Percentiles rank a stretch among this genome's conserved stretches.
Evolutionary conservation across 176 grass and related monocot species (phyloP).

Genomic region (Aechmea fasciata): DNA sequence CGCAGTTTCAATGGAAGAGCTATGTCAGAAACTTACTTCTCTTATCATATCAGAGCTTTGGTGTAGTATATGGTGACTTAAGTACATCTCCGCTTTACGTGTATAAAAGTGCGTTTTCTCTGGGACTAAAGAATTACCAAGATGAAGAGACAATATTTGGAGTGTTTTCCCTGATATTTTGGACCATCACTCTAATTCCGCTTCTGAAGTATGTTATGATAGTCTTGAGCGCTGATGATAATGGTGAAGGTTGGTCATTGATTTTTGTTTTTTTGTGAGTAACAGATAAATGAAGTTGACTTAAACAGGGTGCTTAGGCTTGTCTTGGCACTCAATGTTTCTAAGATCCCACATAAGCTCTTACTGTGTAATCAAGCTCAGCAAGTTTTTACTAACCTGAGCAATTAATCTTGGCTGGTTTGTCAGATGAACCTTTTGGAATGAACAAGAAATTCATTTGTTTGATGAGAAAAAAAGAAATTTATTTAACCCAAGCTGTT

Average conservation of each 20-base stretch:
- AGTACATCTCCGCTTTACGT: slow-evolving; percentile 89
- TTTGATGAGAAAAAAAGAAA: background rate
- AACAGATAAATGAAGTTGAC: background rate
- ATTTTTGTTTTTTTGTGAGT: too few species aligned
- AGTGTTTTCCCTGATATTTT: slow-evolving; percentile 81
- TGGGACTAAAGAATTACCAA: slow-evolving; percentile 40
- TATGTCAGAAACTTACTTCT: slow-evolving; percentile 60
- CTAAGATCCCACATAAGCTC: background rate
- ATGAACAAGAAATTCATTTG: background rate
- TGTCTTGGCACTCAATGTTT: background rate
- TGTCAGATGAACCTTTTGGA: background rate
- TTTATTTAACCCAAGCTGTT: too few species aligned
- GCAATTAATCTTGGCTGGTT: background rate
- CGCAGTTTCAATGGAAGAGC: slow-evolving; percentile 43
- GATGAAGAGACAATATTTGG: slow-evolving; percentile 73
- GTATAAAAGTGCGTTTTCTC: slow-evolving; percentile 69
- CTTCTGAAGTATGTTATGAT: slow-evolving; percentile 84
- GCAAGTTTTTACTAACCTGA: background rate
- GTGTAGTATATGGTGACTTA: slow-evolving; percentile 86
- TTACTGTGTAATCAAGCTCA: background rate
- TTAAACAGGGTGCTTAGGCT: background rate
- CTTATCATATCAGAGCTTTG: slow-evolving; percentile 95
- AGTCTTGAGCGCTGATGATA: slow-evolving; percentile 75
- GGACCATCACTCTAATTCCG: slow-evolving; percentile 93
- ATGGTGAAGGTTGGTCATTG: slow-evolving; percentile 50